Conservation (phyloP, 2,329 filamentous ascomycete genomes). For the Aspergillus sojae region DNA sequence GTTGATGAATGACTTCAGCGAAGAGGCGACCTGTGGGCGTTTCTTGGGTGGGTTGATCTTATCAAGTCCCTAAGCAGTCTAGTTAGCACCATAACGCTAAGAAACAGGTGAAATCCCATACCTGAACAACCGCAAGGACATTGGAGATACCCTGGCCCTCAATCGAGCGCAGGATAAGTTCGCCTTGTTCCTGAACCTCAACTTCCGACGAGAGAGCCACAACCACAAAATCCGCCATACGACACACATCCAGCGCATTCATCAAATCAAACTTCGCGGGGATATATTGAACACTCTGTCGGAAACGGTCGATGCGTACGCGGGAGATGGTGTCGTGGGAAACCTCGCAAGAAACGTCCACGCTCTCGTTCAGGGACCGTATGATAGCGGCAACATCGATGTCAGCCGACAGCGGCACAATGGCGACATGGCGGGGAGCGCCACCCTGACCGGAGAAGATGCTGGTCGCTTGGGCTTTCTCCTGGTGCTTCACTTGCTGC, state of each 20-base stretch:
- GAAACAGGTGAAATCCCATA: constrained; percentile 12
- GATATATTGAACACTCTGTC: constrained; percentile 89
- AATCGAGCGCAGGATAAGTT: constrained; percentile 80
- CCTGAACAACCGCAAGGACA: constrained; percentile 79
- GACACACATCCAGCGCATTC: constrained; percentile 79
- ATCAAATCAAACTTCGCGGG: constrained; percentile 73
- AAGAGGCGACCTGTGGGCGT: constrained; percentile 73
- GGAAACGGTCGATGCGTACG: constrained; percentile 83
- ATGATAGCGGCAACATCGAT: constrained; percentile 70
- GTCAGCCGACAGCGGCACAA: constrained; percentile 80
- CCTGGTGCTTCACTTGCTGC: constrained; percentile 78
- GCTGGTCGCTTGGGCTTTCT: constrained; percentile 75
- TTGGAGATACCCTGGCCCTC: constrained; percentile 95
- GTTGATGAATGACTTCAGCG: constrained; percentile 87
- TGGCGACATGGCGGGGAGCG: constrained; percentile 82
- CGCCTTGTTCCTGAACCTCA: constrained; percentile 76
- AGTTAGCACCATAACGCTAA: constrained; percentile 10
- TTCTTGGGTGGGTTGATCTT: constrained; percentile 78
- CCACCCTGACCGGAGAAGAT: constrained; percentile 86
- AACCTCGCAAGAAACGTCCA: constrained; percentile 73
- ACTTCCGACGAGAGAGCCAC: constrained; percentile 79
- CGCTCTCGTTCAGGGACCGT: constrained; percentile 70
- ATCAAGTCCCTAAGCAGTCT: constrained; percentile 60
- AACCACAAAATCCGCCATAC: constrained; percentile 87
- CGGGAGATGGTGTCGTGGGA: constrained; percentile 61